Percentiles rank a stretch among this genome's conserved stretches.
These are phyloP conservation scores for Camellia sinensis DNA, from an alignment of 148 eudicot genomes.

Conservation along the genomic window DNA sequence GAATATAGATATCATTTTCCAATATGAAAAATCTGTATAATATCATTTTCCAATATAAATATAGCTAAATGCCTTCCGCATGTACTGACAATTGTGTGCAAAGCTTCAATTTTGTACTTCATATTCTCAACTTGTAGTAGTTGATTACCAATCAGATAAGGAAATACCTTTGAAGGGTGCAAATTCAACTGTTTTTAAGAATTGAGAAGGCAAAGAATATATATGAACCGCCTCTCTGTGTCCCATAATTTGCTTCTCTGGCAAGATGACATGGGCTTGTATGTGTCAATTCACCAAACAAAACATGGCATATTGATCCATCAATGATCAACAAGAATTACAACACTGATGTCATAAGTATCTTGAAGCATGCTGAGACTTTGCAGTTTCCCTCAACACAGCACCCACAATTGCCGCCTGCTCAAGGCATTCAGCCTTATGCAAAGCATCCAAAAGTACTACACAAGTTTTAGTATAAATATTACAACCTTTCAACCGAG, in stretches of 20 bases:
- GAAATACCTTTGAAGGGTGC: not conserved
- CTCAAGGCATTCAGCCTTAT: constrained; percentile 87
- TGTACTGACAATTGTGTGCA: not conserved
- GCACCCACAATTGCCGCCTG: constrained; percentile 94
- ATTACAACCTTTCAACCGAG: constrained; percentile 65
- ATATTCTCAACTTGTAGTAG: not conserved
- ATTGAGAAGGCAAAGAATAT: not conserved
- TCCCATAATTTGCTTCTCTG: not conserved
- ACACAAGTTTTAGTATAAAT: constrained; percentile 81
- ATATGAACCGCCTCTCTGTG: not conserved
- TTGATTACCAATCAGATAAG: not conserved
- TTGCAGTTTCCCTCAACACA: constrained; percentile 77
- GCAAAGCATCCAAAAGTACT: constrained; percentile 79
- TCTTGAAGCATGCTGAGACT: constrained; percentile 78
- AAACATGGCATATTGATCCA: not conserved
- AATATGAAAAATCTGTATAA: not conserved
- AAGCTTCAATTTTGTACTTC: too few relatives aligned
- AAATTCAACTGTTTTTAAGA: not conserved
- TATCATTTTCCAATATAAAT: not conserved
- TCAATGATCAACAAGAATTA: not conserved
- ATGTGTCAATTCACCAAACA: not conserved
- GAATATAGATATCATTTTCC: not conserved
- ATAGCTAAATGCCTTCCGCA: not conserved
- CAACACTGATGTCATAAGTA: constrained; percentile 33
- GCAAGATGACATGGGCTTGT: not conserved